A percentile compares a stretch with the other conserved stretches of the same genome.
Evolutionary conservation across 768 basidiomycete genomes (phyloP).

Genomic region (Asterophora lycoperdoides): DNA sequence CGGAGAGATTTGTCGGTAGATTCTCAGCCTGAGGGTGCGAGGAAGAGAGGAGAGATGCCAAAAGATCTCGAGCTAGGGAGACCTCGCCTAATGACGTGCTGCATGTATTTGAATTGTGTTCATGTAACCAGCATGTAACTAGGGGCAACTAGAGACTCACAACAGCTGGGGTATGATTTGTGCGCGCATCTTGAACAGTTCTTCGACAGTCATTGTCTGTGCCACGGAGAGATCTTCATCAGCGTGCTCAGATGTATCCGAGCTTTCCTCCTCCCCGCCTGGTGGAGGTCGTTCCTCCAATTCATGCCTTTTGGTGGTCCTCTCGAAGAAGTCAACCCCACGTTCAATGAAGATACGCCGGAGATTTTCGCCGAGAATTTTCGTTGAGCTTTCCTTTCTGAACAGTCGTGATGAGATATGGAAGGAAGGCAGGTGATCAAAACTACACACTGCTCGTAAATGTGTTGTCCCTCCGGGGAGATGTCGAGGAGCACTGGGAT

Average conservation of each 20-base stretch:
- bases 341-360: slow-evolving; percentile 70
- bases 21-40: slow-evolving; percentile 13
- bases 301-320: slow-evolving; percentile 11
- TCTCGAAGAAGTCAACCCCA: slow-evolving; percentile 71
- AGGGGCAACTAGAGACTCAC: slow-evolving; percentile 42
- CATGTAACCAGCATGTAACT: not conserved
- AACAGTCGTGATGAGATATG: slow-evolving; percentile 13
- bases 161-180: slow-evolving; percentile 68
- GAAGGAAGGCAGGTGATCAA: slow-evolving; percentile 6
- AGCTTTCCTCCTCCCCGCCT: slow-evolving; percentile 17
- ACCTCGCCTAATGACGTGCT: slow-evolving; percentile 80
- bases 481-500: slow-evolving; percentile 69
- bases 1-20: slow-evolving; percentile 40
- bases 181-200: slow-evolving; percentile 67
- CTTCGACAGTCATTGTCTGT: slow-evolving; percentile 66
- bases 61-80: slow-evolving; percentile 67
- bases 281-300: slow-evolving; percentile 1
- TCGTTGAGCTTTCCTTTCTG: slow-evolving; percentile 54
- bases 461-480: slow-evolving; percentile 58
- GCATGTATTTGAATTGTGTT: slow-evolving; percentile 9
- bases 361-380: slow-evolving; percentile 60
- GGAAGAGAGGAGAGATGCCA: slow-evolving; percentile 52
- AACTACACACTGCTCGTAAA: slow-evolving; percentile 65
- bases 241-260: slow-evolving; percentile 22
- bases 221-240: slow-evolving; percentile 25